A percentile compares a stretch with the other conserved stretches of the same genome.
These are phyloP conservation scores for Gossypium arboreum DNA, from an alignment of 345 rosid genomes.

Conservation along the genomic window DNA sequence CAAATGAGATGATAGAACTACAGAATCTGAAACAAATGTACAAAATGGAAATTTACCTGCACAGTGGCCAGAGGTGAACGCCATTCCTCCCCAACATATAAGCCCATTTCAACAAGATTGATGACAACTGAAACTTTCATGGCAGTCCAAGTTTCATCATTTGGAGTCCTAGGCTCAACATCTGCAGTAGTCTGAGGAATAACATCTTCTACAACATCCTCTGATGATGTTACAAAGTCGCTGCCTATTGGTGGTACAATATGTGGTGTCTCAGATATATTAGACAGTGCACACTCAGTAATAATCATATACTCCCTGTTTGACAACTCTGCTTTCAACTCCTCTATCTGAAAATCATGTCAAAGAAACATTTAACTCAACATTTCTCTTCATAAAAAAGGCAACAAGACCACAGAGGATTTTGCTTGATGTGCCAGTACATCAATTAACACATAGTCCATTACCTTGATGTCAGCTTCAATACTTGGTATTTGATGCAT, in stretches of 20 bases:
- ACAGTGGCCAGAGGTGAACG: slow-evolving; percentile 77
- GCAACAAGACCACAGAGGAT: not conserved
- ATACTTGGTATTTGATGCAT: slow-evolving; percentile 74
- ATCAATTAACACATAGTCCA: slow-evolving; percentile 17
- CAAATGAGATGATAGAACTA: not conserved
- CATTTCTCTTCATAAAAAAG: slow-evolving; percentile 7
- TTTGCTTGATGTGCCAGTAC: slow-evolving; percentile 8
- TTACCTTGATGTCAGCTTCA: slow-evolving; percentile 72
- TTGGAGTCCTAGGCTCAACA: slow-evolving; percentile 28
- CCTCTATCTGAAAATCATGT: slow-evolving; percentile 62
- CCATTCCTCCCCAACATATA: slow-evolving; percentile 65
- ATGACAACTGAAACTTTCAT: slow-evolving; percentile 67
- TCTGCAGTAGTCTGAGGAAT: slow-evolving; percentile 37
- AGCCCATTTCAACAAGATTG: slow-evolving; percentile 69
- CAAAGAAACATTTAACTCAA: slow-evolving; percentile 18
- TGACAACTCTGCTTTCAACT: slow-evolving; percentile 73
- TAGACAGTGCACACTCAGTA: slow-evolving; percentile 80
- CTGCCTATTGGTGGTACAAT: slow-evolving; percentile 51
- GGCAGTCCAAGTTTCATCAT: slow-evolving; percentile 52
- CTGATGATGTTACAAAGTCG: slow-evolving; percentile 40
- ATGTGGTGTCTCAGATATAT: slow-evolving; percentile 75
- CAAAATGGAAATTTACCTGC: slow-evolving; percentile 43
- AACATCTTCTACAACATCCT: slow-evolving; percentile 39
- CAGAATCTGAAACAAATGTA: slow-evolving; percentile 1
- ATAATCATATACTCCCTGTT: slow-evolving; percentile 85